Base-by-base conservation (phyloP, 805 yeast species). In the Starmerella lactis-condensi region DNA sequence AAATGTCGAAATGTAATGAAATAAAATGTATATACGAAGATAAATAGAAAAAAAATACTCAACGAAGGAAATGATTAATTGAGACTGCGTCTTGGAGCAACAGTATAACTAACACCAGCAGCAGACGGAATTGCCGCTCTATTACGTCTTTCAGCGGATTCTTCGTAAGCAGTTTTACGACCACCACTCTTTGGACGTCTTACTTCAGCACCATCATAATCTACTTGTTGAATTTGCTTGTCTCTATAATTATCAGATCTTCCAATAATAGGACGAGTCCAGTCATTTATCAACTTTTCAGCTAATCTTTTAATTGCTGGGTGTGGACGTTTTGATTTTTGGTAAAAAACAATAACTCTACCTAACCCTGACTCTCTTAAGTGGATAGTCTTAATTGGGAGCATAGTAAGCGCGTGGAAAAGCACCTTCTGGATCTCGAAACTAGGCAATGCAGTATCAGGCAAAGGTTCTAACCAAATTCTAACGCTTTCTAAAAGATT, bases 211-310 rank as follows among this genome's bases (percentile, higher is more conserved):
- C 56, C 60, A 24, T 58, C 49, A 55, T 77, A 82, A 28, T 68
- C 69, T 38, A 69, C 66, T 38, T 72, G 65, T 45, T 65, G 66
- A 38, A 85, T 73, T 38, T 69, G 62, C 56, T 78, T 72, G 54
- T 85, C 94, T 53, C 89, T 72, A 60, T 83, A 85, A 46, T 83
- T 81, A 54, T 85, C 96, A 3, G 91, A 75, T 38, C 93, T 75
- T 43, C 93, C 93, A 65, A 89, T 78, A 39, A 89, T 81, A 27
- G 98, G 98, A 56, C 98, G 69, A 6, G 95, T 85, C 99, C 99
- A 89, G 52, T 82, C 92, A 17, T 93, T 93, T 42, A 89, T 75
- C 38, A 89, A 60, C 50, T 72, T 72, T 49, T 89, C 96, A 5
- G 93, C 96, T 24, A 74, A 64, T 51, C 91, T 72, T 52, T 85